phyloP scores from a whole-genome alignment of 257 asterid genomes.

The Solanum sejunctum region DNA sequence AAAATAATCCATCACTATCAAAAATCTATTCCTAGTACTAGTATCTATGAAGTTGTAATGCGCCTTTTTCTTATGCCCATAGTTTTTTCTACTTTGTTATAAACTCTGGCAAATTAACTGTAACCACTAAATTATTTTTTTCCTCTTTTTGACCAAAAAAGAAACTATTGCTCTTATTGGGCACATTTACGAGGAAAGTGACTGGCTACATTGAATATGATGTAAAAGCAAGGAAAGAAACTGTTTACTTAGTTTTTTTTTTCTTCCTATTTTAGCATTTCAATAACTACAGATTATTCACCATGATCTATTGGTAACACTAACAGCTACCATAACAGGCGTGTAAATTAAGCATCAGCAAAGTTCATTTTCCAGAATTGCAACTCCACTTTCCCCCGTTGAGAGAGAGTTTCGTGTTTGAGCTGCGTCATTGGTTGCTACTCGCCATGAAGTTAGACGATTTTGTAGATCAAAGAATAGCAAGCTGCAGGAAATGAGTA shows the following conservation, averaged over 20 bases:
- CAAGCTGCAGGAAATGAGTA: not conserved
- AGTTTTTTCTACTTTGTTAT: not conserved
- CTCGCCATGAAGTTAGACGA: not conserved
- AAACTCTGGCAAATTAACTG: not conserved
- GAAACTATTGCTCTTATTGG: not conserved
- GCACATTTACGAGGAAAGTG: not conserved
- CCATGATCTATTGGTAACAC: not conserved
- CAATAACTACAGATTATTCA: not conserved
- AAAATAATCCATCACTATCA: not conserved
- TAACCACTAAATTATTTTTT: not conserved
- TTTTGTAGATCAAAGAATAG: not conserved
- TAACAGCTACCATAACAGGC: not conserved
- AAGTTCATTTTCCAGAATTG: no score
- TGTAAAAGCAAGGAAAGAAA: not conserved
- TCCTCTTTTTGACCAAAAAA: not conserved
- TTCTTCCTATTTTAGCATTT: not conserved
- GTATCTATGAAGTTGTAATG: not conserved
- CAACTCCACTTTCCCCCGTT: not conserved
- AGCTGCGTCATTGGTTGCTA: not conserved
- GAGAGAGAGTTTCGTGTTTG: not conserved
- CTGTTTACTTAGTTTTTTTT: no score
- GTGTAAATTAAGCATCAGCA: not conserved
- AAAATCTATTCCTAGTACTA: not conserved
- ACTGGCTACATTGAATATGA: not conserved
- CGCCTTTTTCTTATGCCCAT: not conserved